A percentile compares a stretch with the other conserved stretches of the same genome.
phyloP scores from a whole-genome alignment of 1,139 yeast species.

The Lodderomyces oxycetoniae region DNA sequence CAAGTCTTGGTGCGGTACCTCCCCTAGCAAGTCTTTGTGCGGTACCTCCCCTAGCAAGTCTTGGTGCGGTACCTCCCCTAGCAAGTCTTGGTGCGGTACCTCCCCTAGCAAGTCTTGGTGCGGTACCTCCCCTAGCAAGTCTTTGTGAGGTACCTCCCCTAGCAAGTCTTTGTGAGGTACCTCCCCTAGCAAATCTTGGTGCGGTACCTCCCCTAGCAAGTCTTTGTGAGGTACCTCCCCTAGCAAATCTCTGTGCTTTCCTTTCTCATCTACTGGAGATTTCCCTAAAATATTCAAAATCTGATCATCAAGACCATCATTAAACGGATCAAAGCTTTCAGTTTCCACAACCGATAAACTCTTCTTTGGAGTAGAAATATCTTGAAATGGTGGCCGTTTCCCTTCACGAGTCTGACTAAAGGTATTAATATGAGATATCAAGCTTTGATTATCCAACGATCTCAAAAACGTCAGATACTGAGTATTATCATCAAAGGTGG shows the following conservation, averaged over 20 bases:
- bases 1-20: not conserved
- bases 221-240: not conserved
- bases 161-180: not conserved
- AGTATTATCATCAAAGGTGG: slow-evolving; percentile 1
- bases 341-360: slow-evolving; percentile 16
- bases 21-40: not conserved
- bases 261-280: not conserved
- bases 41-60: not conserved
- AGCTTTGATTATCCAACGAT: slow-evolving; percentile 31
- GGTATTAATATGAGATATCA: slow-evolving; percentile 27
- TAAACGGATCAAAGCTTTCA: slow-evolving; percentile 38
- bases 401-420: slow-evolving; percentile 20
- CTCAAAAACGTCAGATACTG: slow-evolving; percentile 25
- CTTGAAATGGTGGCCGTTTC: slow-evolving; percentile 10
- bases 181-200: not conserved
- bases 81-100: not conserved
- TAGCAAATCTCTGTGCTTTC: not conserved
- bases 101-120: not conserved
- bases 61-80: not conserved
- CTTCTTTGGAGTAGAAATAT: slow-evolving; percentile 13
- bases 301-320: slow-evolving; percentile 34
- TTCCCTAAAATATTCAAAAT: not conserved
- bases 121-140: slow-evolving; percentile 4
- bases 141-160: not conserved
- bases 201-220: slow-evolving; percentile 3